phyloP scores from a whole-genome alignment of 169 alveolate species.

The Babesia ovis region DNA sequence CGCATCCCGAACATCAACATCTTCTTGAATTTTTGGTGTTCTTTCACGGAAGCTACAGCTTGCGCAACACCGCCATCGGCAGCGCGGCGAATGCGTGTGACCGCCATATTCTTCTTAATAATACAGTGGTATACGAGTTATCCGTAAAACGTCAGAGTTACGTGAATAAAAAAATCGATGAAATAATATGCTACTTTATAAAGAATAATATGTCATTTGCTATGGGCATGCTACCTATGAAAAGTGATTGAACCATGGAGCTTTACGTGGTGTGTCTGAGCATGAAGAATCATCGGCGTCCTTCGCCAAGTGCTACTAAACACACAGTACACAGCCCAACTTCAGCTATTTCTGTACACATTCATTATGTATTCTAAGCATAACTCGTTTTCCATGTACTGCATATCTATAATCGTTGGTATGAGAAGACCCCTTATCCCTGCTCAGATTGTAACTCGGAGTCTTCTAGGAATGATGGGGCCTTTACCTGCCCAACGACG shows the following conservation, averaged over 20 bases:
- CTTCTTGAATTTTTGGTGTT: slow-evolving; percentile 90
- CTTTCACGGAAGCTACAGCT: slow-evolving; percentile 88
- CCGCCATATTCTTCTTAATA: slow-evolving; percentile 40
- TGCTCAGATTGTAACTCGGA: too few relatives aligned
- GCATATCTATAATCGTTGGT: too few relatives aligned
- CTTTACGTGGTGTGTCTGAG: not conserved
- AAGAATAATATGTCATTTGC: not conserved
- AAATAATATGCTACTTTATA: too few relatives aligned
- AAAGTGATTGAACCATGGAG: not conserved
- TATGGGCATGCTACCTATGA: not conserved
- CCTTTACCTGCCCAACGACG: not conserved
- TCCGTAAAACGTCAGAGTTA: not conserved
- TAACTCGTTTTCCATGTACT: too few relatives aligned
- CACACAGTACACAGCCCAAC: not conserved
- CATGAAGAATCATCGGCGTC: not conserved
- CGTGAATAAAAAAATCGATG: too few relatives aligned
- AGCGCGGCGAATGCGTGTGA: slow-evolving; percentile 75
- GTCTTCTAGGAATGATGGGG: slow-evolving; percentile 14
- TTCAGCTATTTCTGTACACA: not conserved
- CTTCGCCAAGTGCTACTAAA: not conserved
- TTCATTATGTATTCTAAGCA: not conserved
- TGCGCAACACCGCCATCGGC: slow-evolving; percentile 91
- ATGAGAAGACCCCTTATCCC: too few relatives aligned
- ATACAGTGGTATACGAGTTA: not conserved
- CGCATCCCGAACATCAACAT: slow-evolving; percentile 89